phyloP scores from a whole-genome alignment of 306 rosid genomes.

The Quercus agrifolia region DNA sequence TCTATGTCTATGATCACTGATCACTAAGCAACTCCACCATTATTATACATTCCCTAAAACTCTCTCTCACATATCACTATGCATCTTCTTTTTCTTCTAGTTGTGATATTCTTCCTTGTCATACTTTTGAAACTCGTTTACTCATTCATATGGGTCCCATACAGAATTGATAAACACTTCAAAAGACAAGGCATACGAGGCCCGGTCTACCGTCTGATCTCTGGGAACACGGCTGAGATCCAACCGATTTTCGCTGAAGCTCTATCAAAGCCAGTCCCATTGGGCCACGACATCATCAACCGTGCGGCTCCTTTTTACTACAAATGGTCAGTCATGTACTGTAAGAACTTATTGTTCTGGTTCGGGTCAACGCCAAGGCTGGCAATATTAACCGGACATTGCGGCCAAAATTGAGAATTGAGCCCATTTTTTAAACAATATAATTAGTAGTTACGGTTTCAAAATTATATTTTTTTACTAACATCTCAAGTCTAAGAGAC shows the following conservation, averaged over 20 bases:
- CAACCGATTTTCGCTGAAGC: slow-evolving; percentile 38
- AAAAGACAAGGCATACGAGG: slow-evolving; percentile 57
- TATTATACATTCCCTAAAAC: too few species aligned
- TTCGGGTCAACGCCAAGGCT: slow-evolving; percentile 66
- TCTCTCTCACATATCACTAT: neutral
- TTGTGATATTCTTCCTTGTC: neutral
- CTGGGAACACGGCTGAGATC: slow-evolving; percentile 54
- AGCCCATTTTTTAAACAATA: too few species aligned
- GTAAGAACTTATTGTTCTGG: slow-evolving; percentile 61
- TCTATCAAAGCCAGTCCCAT: slow-evolving; percentile 26
- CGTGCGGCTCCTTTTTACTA: slow-evolving; percentile 53
- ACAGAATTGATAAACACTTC: slow-evolving; percentile 42
- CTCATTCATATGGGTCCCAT: slow-evolving; percentile 50
- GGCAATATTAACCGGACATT: slow-evolving; percentile 25
- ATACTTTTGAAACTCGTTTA: slow-evolving; percentile 24
- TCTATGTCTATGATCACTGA: neutral
- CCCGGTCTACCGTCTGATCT: slow-evolving; percentile 60
- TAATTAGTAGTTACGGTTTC: too few species aligned
- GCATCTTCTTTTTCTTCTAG: slow-evolving; percentile 11
- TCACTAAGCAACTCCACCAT: too few species aligned
- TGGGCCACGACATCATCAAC: slow-evolving; percentile 41
- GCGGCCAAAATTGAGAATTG: too few species aligned
- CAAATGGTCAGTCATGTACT: slow-evolving; percentile 53
- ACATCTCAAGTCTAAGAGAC: too few species aligned
- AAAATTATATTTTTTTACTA: too few species aligned